A percentile compares a stretch with the other conserved stretches of the same genome.
These are phyloP conservation scores for Boletus coccyginus DNA, from an alignment of 768 basidiomycete species.

Conservation along the genomic window DNA sequence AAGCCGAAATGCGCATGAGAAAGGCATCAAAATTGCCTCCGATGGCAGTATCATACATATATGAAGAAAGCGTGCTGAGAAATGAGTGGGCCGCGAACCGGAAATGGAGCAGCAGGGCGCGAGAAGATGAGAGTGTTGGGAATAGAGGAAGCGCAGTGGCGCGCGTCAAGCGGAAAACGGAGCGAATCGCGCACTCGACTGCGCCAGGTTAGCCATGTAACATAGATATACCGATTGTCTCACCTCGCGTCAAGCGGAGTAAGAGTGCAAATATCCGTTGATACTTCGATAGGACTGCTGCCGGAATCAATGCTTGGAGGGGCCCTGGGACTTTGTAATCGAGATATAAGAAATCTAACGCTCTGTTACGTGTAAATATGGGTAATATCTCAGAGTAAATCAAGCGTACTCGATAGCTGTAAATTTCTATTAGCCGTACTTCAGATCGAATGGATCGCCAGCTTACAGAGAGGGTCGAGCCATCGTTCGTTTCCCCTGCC, in stretches of 20 bases:
- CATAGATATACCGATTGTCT: constrained; percentile 10
- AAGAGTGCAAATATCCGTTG: constrained; percentile 81
- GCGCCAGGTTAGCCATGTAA: constrained; percentile 2
- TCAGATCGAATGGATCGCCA: not conserved
- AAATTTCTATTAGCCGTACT: constrained; percentile 4
- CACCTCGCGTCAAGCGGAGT: constrained; percentile 76
- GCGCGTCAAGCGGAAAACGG: constrained; percentile 64
- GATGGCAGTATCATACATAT: constrained; percentile 81
- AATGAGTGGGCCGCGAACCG: constrained; percentile 75
- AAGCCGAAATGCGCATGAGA: constrained; percentile 39
- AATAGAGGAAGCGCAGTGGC: constrained; percentile 47
- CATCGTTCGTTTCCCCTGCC: constrained; percentile 70
- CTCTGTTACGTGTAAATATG: constrained; percentile 42
- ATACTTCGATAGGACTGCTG: constrained; percentile 76
- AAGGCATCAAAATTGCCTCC: constrained; percentile 74
- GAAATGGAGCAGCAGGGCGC: constrained; percentile 59
- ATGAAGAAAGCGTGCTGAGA: constrained; percentile 60
- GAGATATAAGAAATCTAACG: constrained; percentile 87
- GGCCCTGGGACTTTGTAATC: constrained; percentile 87
- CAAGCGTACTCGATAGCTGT: constrained; percentile 22
- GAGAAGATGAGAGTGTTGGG: constrained; percentile 51
- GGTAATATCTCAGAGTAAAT: not conserved
- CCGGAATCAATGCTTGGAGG: constrained; percentile 68
- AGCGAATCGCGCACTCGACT: constrained; percentile 69
- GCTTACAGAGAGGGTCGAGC: constrained; percentile 79